Conservation (phyloP, 2,329 filamentous ascomycete species). For the Fusarium phyllophilum region DNA sequence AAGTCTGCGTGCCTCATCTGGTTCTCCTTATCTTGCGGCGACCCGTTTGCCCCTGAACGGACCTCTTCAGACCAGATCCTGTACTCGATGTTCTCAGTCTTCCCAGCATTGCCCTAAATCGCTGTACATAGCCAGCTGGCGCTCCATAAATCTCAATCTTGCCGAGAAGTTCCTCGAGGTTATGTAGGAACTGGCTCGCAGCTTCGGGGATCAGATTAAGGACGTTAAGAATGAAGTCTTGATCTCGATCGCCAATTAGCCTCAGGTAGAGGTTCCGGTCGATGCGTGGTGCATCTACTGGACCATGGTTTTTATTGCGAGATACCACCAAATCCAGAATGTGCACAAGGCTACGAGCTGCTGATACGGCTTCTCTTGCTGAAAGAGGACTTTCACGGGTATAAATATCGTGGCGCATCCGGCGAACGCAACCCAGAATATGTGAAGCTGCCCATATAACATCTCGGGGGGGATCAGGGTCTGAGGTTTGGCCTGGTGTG, state of each 20-base stretch:
- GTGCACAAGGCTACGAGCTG: slow-evolving; percentile 59
- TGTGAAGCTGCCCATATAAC: slow-evolving; percentile 62
- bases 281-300: slow-evolving; percentile 33
- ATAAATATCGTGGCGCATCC: slow-evolving; percentile 56
- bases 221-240: slow-evolving; percentile 57
- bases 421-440: slow-evolving; percentile 54
- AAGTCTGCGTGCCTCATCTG: slow-evolving; percentile 41
- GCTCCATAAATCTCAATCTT: slow-evolving; percentile 49
- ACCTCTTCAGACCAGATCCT: slow-evolving; percentile 48
- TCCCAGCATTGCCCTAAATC: slow-evolving; percentile 47
- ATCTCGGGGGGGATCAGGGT: slow-evolving; percentile 49
- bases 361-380: slow-evolving; percentile 54
- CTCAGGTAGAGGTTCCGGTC: slow-evolving; percentile 60
- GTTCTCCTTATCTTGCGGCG: slow-evolving; percentile 48
- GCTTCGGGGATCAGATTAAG: slow-evolving; percentile 57
- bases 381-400: slow-evolving; percentile 51
- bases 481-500: slow-evolving; percentile 5
- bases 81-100: slow-evolving; percentile 45
- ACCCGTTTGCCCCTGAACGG: slow-evolving; percentile 38
- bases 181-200: slow-evolving; percentile 55
- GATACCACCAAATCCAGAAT: slow-evolving; percentile 58
- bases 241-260: slow-evolving; percentile 58
- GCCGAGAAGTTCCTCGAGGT: slow-evolving; percentile 49
- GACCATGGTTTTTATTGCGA: slow-evolving; percentile 52
- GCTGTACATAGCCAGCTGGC: slow-evolving; percentile 50